Evolutionary conservation across 2,329 filamentous ascomycete species (phyloP), one percentile per base, ranked within the genome.

Genomic region (Arthroderma sp.): DNA sequence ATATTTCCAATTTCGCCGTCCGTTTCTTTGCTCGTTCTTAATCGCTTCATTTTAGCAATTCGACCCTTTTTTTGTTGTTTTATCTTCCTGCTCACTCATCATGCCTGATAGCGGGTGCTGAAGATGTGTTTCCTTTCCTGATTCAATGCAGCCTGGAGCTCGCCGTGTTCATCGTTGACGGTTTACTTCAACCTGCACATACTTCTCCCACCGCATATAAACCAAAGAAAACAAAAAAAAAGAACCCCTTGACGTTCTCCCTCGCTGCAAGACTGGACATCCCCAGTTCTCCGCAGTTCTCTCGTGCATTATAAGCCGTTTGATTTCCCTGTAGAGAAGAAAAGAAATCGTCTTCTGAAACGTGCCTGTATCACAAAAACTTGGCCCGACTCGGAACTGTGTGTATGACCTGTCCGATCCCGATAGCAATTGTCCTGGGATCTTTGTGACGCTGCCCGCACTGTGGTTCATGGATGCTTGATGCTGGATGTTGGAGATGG

Each of bases 131-230:
- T 35, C 28, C 25, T 60, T 58, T 52, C 55, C 52, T 49, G 54
- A 44, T 57, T 21, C 54, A 53, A 54, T 55, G 58, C 55, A 60
- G 60, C 59, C 60, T 58, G 60, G 60, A 60, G 60, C 60, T 60
- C 57, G 54, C 56, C 28, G 51, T 58, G 54, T 57, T 39, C 38
- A 54, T 54, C 53, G 28, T 55, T 55, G 35, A 38, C 49, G 43
- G 51, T 55, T 38, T 54, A 37, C 37, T 38, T 54, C 51, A 25
- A 39, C 33, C 44, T 52, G 47, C 35, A 19, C 7, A 19, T 51
- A 28, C 33, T 37, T 38, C 33, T 21, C 28, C 49, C 39, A 44
- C n/a, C 51, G 54, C 49, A 47, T 25, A 13, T 47, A 37, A 23
- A 19, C 39, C 19, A 43, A 8, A 43, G 39, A 43, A 43, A 33